Base-by-base conservation (phyloP, 768 basidiomycete genomes). In the Macrocybe gigantea region DNA sequence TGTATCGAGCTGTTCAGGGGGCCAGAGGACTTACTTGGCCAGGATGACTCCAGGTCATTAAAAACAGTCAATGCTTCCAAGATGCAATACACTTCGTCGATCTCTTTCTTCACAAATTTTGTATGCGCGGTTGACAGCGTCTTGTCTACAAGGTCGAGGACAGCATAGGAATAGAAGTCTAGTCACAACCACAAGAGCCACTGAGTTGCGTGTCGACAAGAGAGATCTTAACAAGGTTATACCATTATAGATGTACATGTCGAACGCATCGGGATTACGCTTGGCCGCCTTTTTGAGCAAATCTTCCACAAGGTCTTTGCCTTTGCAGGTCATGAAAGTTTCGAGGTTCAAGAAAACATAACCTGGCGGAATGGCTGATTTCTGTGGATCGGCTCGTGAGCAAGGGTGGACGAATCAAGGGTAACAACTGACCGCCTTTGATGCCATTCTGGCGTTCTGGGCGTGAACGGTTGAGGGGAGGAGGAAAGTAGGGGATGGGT, bases 191-290 rank as follows among this genome's bases (percentile, higher is more conserved):
- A 15, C 14, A 48, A n/a, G 38, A 12, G 30, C 45, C 33, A 48
- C 38, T 22, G 22, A 15, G 37, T 40, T 33, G 46, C 9, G 22
- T 31, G 10, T 8, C 9, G 14, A 11, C 15, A 38, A 33, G 5
- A 13, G 30, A 13, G 52, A 33, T 10, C 40, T 32, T 31, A 44
- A 37, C 12, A 47, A 6, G 12, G 22, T 48, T 60, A 44, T 36
- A 65, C 70, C 63, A 41, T 69, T 65, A 52, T 66, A 65, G 33
- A 65, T 58, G 44, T 66, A 67, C 60, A 68, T 64, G 37, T 60
- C 60, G 41, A 64, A 63, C 29, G 49, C 49, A 45, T 69, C 64
- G 7, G 66, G 66, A 50, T 67, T 59, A 36, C 66, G 54, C 29
- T 66, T 61, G 8, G 56, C 48, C 7, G 65, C 59, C 47, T 68